These are phyloP conservation scores for Dactylellina cionopaga DNA, from an alignment of 2,329 filamentous ascomycete species.

Conservation along the genomic window DNA sequence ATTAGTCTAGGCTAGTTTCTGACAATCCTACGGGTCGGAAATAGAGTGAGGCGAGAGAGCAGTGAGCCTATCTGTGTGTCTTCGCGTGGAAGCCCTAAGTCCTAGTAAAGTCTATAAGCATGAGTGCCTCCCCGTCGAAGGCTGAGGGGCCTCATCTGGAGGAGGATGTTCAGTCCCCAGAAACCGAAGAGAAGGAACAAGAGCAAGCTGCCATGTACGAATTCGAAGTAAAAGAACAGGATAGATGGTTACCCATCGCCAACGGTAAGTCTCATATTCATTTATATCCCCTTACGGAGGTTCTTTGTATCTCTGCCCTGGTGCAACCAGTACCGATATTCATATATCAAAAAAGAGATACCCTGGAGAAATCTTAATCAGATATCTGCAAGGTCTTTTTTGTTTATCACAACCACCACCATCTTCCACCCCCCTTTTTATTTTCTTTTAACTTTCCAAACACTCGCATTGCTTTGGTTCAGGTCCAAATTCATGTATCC, in stretches of 20 bases:
- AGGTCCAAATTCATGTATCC: conserved; percentile 34
- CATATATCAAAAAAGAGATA: conserved; percentile 32
- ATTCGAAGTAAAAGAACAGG: conserved; percentile 99
- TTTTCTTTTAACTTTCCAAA: conserved; percentile 30
- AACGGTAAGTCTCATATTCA: conserved; percentile 83
- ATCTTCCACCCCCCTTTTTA: conserved; percentile 3
- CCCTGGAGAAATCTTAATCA: conserved; percentile 14
- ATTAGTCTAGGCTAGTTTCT: conserved; percentile 53
- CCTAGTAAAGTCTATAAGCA: conserved; percentile 68
- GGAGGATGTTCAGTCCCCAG: conserved; percentile 88
- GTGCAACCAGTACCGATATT: conserved; percentile 55
- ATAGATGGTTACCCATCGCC: conserved; percentile 99
- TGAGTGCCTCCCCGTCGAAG: conserved; percentile 53
- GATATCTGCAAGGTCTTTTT: conserved; percentile 28
- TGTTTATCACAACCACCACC: conserved; percentile 25
- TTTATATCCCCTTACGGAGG: conserved; percentile 53
- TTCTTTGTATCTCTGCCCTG: not conserved
- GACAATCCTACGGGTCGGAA: conserved; percentile 60
- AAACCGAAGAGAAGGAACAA: conserved; percentile 91
- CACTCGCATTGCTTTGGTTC: conserved; percentile 39
- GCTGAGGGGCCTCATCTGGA: conserved; percentile 84
- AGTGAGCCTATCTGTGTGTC: conserved; percentile 67
- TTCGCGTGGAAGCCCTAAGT: conserved; percentile 59
- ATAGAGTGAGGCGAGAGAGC: conserved; percentile 61
- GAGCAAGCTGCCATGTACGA: conserved; percentile 64